Conservation (phyloP, 2,329 filamentous ascomycete genomes). For the Phaeosphaeria sp. region DNA sequence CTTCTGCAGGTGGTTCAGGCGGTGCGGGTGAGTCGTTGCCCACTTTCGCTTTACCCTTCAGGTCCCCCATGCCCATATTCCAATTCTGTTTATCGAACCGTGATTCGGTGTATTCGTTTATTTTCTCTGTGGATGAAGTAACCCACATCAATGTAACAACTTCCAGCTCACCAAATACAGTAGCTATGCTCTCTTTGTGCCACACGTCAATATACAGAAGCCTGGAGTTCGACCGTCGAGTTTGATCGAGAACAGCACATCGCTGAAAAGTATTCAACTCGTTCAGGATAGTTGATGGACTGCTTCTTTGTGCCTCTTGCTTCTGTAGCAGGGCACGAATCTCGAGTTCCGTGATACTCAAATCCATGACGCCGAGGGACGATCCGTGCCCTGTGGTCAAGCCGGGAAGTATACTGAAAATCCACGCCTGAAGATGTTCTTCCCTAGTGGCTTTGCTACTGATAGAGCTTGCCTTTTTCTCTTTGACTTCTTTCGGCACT, state of each 20-base stretch:
- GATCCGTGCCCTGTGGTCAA: not conserved
- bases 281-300: not conserved
- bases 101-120: not conserved
- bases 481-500: not conserved
- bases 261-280: not conserved
- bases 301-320: not conserved
- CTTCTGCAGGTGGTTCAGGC: not conserved
- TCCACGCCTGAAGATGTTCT: not conserved
- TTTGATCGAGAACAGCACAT: not conserved
- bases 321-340: not conserved
- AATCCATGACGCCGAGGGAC: not conserved
- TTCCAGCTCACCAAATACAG: not conserved
- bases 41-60: not conserved
- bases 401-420: not conserved
- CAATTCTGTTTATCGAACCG: not conserved
- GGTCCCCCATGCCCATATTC: not conserved
- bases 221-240: not conserved
- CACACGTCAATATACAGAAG: not conserved
- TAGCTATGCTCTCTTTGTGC: not conserved
- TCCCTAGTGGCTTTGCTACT: not conserved
- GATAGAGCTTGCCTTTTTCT: not conserved
- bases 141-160: not conserved
- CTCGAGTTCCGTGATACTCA: not conserved
- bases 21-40: not conserved
- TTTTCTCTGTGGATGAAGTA: not conserved